Evolutionary conservation across 2,329 filamentous ascomycete species (phyloP).

Genomic region (Parastagonospora avenae): DNA sequence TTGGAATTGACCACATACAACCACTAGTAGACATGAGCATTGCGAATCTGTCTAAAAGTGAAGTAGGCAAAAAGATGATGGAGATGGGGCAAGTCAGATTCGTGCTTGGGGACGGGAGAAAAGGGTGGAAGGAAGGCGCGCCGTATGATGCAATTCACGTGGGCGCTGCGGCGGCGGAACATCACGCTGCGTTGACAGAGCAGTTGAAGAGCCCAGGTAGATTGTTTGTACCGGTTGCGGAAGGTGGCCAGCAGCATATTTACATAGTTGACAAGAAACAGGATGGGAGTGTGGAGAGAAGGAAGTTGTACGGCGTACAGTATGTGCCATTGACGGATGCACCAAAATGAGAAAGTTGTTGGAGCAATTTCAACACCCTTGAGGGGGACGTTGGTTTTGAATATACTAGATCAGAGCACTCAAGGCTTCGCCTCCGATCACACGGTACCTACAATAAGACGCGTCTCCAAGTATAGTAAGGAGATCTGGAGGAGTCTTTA

Average conservation of each 20-base stretch:
- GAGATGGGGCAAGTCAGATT: constrained; percentile 70
- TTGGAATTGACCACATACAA: constrained; percentile 58
- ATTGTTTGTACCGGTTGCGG: constrained; percentile 78
- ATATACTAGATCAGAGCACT: too few species aligned
- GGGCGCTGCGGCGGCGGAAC: constrained; percentile 77
- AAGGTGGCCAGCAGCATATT: constrained; percentile 64
- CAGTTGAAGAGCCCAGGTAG: constrained; percentile 81
- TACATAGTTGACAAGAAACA: constrained; percentile 76
- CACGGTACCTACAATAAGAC: too few species aligned
- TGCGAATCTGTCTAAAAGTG: constrained; percentile 52
- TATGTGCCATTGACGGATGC: constrained; percentile 81
- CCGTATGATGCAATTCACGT: constrained; percentile 95
- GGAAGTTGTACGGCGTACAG: constrained; percentile 69
- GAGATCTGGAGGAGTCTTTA: too few species aligned
- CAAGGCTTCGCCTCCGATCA: too few species aligned
- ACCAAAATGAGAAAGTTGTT: constrained; percentile 44
- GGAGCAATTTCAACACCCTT: neutral
- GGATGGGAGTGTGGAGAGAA: constrained; percentile 61
- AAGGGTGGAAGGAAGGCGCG: constrained; percentile 52
- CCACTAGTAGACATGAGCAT: constrained; percentile 50
- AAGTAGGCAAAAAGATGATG: constrained; percentile 61
- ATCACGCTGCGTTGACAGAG: constrained; percentile 74
- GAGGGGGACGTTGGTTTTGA: neutral
- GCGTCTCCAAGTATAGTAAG: too few species aligned
- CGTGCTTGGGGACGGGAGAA: constrained; percentile 69